Conservation (phyloP, 805 yeast species). For the Monosporozyma yasuniensis region DNA sequence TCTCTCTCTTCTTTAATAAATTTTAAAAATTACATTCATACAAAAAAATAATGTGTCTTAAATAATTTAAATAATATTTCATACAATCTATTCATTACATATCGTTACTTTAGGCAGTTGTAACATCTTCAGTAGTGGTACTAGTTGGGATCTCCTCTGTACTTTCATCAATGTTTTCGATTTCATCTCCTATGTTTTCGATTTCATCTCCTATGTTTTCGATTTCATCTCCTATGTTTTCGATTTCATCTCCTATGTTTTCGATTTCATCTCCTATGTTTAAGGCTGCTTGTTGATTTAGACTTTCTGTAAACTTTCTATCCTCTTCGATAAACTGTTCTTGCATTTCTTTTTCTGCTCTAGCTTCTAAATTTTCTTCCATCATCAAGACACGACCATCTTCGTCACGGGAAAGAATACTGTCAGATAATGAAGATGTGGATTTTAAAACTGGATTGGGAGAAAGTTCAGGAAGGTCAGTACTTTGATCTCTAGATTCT, state of each 20-base stretch:
- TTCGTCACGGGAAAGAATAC: slow-evolving; percentile 10
- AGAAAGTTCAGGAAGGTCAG: background rate
- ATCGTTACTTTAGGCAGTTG: background rate
- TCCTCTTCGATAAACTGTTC: slow-evolving; percentile 7
- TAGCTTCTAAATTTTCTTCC: slow-evolving; percentile 12
- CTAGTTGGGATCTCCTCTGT: no score
- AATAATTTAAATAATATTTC: background rate
- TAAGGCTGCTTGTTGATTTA: background rate
- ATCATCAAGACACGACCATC: slow-evolving; percentile 6
- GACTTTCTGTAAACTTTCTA: background rate
- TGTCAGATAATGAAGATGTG: slow-evolving; percentile 3
- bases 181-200: no score
- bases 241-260: no score
- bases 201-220: no score
- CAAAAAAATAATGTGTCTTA: background rate
- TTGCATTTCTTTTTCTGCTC: slow-evolving; percentile 10
- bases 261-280: background rate
- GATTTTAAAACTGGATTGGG: background rate
- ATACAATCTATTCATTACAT: background rate
- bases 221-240: no score
- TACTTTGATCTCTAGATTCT: background rate
- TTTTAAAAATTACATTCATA: background rate
- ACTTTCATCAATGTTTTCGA: no score
- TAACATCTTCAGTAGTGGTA: background rate
- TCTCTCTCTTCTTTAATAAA: background rate